Percentiles rank a stretch among this genome's conserved stretches.
These are phyloP conservation scores for Fusarium sp. DNA, from an alignment of 2,329 filamentous ascomycete genomes.

Conservation along the genomic window DNA sequence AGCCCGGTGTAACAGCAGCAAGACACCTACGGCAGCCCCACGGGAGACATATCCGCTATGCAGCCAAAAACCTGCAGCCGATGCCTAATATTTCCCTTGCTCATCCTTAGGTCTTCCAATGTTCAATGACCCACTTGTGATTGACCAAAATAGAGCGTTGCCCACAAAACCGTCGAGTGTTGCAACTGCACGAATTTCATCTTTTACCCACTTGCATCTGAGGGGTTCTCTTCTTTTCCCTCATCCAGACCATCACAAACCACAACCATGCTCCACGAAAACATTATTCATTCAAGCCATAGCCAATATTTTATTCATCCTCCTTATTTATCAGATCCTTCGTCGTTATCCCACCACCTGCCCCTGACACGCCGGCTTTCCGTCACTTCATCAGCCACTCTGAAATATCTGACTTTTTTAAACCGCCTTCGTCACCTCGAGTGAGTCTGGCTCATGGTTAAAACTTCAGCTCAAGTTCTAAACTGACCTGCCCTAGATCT, in stretches of 20 bases:
- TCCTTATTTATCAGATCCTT: neutral
- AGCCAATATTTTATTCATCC: too few species aligned
- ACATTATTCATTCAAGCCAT: rapidly evolving
- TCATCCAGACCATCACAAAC: neutral
- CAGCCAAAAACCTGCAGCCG: neutral
- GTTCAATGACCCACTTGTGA: neutral
- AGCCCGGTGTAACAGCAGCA: neutral
- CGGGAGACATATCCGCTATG: neutral
- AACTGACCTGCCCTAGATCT: neutral
- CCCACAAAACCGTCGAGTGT: neutral
- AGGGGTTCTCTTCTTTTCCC: neutral
- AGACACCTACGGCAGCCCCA: neutral
- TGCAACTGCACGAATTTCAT: neutral
- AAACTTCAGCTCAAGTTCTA: neutral
- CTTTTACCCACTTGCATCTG: neutral
- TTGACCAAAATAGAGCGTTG: neutral
- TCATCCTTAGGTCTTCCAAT: neutral
- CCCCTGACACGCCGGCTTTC: neutral
- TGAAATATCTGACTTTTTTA: neutral
- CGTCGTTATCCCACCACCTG: too few species aligned
- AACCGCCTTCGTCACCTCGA: neutral
- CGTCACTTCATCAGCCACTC: neutral
- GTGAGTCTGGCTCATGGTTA: neutral
- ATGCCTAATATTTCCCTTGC: neutral
- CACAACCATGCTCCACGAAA: neutral